Base-by-base conservation (phyloP, 129 eudicot species). In the Flaveria robusta region DNA sequence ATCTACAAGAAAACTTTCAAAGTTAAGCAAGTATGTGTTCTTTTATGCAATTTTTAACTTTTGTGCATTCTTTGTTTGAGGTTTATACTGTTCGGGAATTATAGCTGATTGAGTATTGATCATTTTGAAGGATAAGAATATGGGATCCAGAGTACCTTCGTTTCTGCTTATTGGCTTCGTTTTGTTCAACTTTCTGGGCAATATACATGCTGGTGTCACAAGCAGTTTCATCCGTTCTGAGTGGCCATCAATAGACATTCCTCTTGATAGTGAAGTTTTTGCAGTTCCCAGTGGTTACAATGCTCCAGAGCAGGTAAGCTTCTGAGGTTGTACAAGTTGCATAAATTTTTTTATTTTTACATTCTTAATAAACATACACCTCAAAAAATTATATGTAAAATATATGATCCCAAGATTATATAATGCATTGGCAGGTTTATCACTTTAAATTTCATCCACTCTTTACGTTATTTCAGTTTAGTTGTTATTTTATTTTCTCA, bases 251-350 rank as follows among this genome's bases (percentile, higher is more conserved):
- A 72, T 77, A 78, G 99, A 95, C 83, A 91, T 95, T 39, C 97
- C 99, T 62, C 87, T 95, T 18, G 95, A 89, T 68, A 67, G 91
- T 87, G 87, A 89, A 80, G 97, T 68, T 34, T 87, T 95, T 86
- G 88, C 82, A 7, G 75, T 89, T 55, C 97, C 97, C 12, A 70
- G 78, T 59, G 99, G 99, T 78, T 66, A 89, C 52, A 95, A 95
- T 74, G 92, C 97, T 43, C 97, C 99, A 49, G 88, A 95, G 68
- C 99, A 95, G 78, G 99, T 89, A 89, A 81, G n/a, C 65, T 60
- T 70, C 27, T 59, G 14, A 59, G 31, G 46, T 41, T 51, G 39
- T 23, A 39, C 52, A 51, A 11, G 24, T 34, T 15, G 64, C 26
- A 18, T 19, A 8, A 54, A 73, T 39, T 5, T 3, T 12, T 27